Evolutionary conservation across 148 eudicot genomes (phyloP), one percentile per base, ranked within the genome.

Genomic region (Vaccinium darrowii): DNA sequence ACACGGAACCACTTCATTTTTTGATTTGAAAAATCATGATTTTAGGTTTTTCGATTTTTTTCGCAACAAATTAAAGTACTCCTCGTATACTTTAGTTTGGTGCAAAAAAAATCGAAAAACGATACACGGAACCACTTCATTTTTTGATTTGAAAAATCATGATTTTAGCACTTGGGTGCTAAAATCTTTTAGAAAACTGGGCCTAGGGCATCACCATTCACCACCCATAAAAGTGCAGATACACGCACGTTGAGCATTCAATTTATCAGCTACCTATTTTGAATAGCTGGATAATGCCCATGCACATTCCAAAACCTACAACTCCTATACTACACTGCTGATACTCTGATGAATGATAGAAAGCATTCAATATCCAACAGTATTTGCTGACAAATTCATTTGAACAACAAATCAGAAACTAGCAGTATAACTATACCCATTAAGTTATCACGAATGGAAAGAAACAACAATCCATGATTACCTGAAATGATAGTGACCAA

Each of bases 401-500:
- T 76, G 50, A 39, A 60, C 15, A 33, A 3, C 69, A 63, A 54
- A 80, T 23, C n/a, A 77, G 13, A 76, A 76, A n/a, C n/a, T n/a
- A 51, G 19, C 21, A 49, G 51, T 9, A 73, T 69, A 49, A 15
- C 72, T 23, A 80, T 54, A 50, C 18, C 72, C 60, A 78, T n/a
- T 36, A 82, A 16, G 18, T 18, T 27, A 60, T 52, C 39, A 85
- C 71, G 21, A 51, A 84, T 5, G 82, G 9, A 65, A 54, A 80
- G 76, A 58, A 81, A 82, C 25, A 47, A 56, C 8, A 62, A 74
- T 83, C 15, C 18, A 62, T 50, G 51, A 60, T 80, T 93, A 95
- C 98, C 98, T 95, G 88, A 93, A 95, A 87, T 95, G 96, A 85
- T 95, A 95, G 83, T 93, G 98, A 57, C 98, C 98, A 86, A 95